Conservation (phyloP, 371 early-diverging fungal genomes). For the Batkoa obscura region DNA sequence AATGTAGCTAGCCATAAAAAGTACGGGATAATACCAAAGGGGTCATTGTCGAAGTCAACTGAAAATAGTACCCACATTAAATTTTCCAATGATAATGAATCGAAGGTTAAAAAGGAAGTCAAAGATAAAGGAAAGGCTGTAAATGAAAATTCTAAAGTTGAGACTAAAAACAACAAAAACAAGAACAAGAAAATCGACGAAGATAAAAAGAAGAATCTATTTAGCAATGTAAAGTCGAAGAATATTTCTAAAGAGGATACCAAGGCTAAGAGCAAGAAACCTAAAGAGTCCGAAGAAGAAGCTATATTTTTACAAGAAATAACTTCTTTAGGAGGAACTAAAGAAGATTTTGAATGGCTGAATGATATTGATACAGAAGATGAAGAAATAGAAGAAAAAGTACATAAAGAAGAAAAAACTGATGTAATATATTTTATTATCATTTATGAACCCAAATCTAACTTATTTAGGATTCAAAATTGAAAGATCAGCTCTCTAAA, state of each 20-base stretch:
- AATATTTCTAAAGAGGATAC: background rate
- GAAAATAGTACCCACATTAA: background rate
- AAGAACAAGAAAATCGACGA: background rate
- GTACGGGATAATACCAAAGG: too few relatives aligned
- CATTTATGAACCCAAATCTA: background rate
- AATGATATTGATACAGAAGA: conserved; percentile 17
- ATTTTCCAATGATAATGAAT: background rate
- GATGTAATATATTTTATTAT: background rate
- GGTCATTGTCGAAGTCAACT: background rate
- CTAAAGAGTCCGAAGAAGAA: background rate
- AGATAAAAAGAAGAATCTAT: background rate
- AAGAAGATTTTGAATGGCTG: conserved; percentile 18
- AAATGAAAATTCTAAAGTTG: too few relatives aligned
- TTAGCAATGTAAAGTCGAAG: background rate
- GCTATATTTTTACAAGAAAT: conserved; percentile 16
- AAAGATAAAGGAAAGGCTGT: background rate
- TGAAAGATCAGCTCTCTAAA: background rate
- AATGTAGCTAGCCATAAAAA: too few relatives aligned
- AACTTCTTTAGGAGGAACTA: conserved; percentile 16
- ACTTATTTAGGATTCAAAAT: background rate
- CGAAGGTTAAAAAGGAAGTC: background rate
- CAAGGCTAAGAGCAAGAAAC: too few relatives aligned
- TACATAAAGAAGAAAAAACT: background rate
- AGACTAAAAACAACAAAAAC: too few relatives aligned
- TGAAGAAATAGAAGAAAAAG: conserved; percentile 6